phyloP scores from a whole-genome alignment of 768 basidiomycete species.

The Suillus paluster region DNA sequence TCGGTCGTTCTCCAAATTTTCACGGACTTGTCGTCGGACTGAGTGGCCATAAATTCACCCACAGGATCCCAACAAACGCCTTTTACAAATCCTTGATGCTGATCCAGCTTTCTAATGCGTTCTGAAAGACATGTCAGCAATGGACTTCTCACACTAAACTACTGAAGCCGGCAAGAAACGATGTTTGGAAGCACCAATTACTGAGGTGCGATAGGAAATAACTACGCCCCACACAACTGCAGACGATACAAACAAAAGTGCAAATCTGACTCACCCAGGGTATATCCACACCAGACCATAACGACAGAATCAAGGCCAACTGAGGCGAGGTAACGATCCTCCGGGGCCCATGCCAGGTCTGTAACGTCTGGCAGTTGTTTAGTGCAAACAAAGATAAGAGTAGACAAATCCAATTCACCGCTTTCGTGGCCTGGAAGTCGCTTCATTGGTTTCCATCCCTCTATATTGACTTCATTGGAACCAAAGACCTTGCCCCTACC shows the following conservation, averaged over 20 bases:
- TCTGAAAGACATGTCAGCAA: constrained; percentile 49
- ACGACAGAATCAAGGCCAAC: constrained; percentile 92
- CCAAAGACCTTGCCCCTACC: constrained; percentile 92
- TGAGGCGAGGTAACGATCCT: constrained; percentile 90
- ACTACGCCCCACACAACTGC: background rate
- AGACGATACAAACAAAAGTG: background rate
- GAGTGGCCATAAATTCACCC: constrained; percentile 96
- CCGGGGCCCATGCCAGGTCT: constrained; percentile 94
- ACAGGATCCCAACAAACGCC: constrained; percentile 99
- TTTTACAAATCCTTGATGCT: constrained; percentile 96
- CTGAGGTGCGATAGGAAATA: background rate
- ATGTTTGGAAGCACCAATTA: background rate
- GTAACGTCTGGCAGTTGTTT: constrained; percentile 72
- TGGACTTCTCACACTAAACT: background rate
- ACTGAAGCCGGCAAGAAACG: background rate
- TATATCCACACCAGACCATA: constrained; percentile 92
- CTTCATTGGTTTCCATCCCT: constrained; percentile 95
- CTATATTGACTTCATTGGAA: constrained; percentile 93
- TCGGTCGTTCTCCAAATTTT: constrained; percentile 97
- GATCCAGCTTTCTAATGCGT: constrained; percentile 79
- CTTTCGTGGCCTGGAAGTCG: constrained; percentile 93
- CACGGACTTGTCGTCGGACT: constrained; percentile 95
- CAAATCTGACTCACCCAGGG: constrained; percentile 63
- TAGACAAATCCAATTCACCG: constrained; percentile 52
- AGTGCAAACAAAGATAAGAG: constrained; percentile 4